Evolutionary conservation across 2,329 filamentous ascomycete genomes (phyloP).

Genomic region (Septoria petroselini): DNA sequence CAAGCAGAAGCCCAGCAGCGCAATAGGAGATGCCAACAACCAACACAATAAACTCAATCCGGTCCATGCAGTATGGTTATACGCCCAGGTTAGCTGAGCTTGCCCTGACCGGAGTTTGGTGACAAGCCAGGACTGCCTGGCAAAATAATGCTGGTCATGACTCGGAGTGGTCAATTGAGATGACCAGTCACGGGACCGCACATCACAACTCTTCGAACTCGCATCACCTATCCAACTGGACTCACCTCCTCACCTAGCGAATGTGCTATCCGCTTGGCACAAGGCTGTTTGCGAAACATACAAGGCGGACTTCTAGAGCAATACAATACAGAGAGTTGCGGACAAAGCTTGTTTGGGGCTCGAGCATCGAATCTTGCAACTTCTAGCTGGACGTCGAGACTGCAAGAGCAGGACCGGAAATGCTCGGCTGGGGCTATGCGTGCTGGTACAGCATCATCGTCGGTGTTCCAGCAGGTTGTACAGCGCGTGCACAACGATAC

Average conservation of each 20-base stretch:
- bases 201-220: not conserved
- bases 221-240: no score
- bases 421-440: constrained; percentile 10
- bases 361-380: no score
- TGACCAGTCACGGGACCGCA: not conserved
- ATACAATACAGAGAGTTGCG: no score
- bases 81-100: not conserved
- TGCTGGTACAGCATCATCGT: not conserved
- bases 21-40: not conserved
- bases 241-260: no score
- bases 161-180: not conserved
- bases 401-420: constrained; percentile 1
- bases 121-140: not conserved
- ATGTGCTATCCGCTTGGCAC: no score
- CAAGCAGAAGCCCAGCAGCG: no score
- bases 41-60: not conserved
- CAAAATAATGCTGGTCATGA: not conserved
- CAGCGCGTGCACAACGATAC: not conserved
- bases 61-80: not conserved
- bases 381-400: no score
- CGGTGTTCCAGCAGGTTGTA: not conserved
- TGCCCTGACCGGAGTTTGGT: not conserved
- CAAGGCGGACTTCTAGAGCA: no score
- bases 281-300: no score
- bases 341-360: no score